These are phyloP conservation scores for Xylogone sp. DNA, from an alignment of 2,329 filamentous ascomycete species.

Conservation along the genomic window DNA sequence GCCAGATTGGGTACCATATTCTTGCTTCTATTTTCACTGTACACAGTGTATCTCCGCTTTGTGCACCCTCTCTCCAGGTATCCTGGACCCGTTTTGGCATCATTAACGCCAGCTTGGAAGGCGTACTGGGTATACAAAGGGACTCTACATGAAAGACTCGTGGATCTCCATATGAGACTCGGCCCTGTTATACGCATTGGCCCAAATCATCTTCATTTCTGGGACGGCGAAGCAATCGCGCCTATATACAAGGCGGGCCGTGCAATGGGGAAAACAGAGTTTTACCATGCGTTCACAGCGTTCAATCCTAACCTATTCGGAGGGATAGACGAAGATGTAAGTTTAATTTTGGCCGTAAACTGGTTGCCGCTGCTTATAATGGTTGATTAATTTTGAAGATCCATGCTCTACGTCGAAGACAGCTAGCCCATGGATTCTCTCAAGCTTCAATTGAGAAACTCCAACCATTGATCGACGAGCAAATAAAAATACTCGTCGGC, in stretches of 20 bases:
- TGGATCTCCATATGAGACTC: neutral
- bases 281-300: neutral
- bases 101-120: slow-evolving; percentile 6
- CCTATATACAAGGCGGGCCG: neutral
- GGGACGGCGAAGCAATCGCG: neutral
- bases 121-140: neutral
- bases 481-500: neutral
- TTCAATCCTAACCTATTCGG: slow-evolving; percentile 4
- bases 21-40: neutral
- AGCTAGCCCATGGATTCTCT: slow-evolving; percentile 1
- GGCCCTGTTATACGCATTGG: neutral
- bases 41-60: slow-evolving; percentile 1
- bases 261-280: neutral
- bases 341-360: no score
- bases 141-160: neutral
- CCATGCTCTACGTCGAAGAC: slow-evolving; percentile 2
- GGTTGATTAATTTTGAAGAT: no score
- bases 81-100: slow-evolving; percentile 4
- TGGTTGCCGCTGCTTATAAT: no score
- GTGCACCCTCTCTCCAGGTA: slow-evolving; percentile 6
- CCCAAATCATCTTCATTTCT: neutral
- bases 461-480: neutral
- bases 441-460: slow-evolving; percentile 1
- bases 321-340: slow-evolving; percentile 3
- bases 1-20: no score